Base-by-base conservation (phyloP, 306 rosid species). In the Acacia acuminata region DNA sequence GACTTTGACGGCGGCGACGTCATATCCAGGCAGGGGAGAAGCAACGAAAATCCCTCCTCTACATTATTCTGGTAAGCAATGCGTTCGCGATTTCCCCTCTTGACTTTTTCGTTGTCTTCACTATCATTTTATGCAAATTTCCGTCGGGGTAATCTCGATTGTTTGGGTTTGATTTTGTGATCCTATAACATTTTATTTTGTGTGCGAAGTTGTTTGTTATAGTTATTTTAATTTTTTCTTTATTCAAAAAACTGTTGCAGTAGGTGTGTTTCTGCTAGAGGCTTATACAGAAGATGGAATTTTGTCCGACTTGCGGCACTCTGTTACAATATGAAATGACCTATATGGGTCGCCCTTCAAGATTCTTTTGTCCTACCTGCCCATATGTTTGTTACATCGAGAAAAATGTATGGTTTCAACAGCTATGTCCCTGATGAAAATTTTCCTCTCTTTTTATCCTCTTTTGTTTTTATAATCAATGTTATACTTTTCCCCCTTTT, bases 271-370 rank as follows among this genome's bases (percentile, higher is more conserved):
- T 75, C 58, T 81, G 75, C 73, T 9, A 40, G 74, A n/a, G 43
- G 66, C 13, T 50, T 64, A 45, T 64, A 70, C 32, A 69, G 75
- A 42, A 65, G 81, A 88, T 91, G 96, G 96, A 88, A 9, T 92
- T 90, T 81, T 92, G 96, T 85, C 96, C 94, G 16, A 86, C 83
- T 36, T 92, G 96, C 66, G 92, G 87, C 12, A 87, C 27, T 76
- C 82, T 92, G 90, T 87, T 92, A 78, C 87, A 79, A 75, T 92
- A 80, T 81, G 96, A 90, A 64, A 42, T 88, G 56, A 89, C 90
- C 42, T n/a, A 82, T 81, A 42, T 85, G 91, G 85, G 83, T 22
- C 88, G 79, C 43, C 81, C 86, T 27, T 60, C 91, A 0, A 88
- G 96, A 86, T 92, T 92, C 83, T 87, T 42, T 80, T 92, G 96